Conservation (phyloP, 805 yeast genomes). For the Metschnikowia lochheadii region DNA sequence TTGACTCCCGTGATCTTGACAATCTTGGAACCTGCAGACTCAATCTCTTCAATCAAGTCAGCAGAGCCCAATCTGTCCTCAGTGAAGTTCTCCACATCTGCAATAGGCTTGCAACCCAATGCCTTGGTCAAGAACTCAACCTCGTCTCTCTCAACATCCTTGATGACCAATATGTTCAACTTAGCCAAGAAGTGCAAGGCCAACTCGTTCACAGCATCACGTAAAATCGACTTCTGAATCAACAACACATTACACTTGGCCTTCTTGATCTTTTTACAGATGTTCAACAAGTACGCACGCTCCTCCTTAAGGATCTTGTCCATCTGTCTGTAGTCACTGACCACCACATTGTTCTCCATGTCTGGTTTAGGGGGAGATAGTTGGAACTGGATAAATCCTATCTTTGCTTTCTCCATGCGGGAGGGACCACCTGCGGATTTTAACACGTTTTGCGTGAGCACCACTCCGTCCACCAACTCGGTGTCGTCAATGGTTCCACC, state of each 20-base stretch:
- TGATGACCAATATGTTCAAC: constrained; percentile 88
- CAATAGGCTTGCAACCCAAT: constrained; percentile 91
- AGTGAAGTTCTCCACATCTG: constrained; percentile 88
- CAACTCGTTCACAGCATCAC: constrained; percentile 93
- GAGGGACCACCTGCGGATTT: constrained; percentile 94
- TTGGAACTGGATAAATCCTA: constrained; percentile 89
- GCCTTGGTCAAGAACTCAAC: constrained; percentile 83
- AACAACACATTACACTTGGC: constrained; percentile 91
- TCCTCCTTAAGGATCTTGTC: constrained; percentile 97
- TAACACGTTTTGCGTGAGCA: constrained; percentile 83
- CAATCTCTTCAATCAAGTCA: constrained; percentile 87
- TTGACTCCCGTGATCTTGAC: constrained; percentile 79
- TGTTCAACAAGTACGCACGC: constrained; percentile 88
- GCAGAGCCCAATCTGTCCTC: constrained; percentile 93
- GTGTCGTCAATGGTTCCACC: constrained; percentile 99
- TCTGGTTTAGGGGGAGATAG: constrained; percentile 96
- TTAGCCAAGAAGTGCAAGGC: constrained; percentile 93
- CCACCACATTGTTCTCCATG: constrained; percentile 96
- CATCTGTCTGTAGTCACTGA: constrained; percentile 98
- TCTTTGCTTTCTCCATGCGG: constrained; percentile 88
- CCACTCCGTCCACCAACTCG: constrained; percentile 87
- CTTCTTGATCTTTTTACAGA: constrained; percentile 94
- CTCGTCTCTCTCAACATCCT: constrained; percentile 95
- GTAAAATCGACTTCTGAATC: constrained; percentile 86
- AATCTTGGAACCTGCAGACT: constrained; percentile 83